Evolutionary conservation across 352 stramenopile species (phyloP), one percentile per base, ranked within the genome.

Genomic region (Hyaloperonospora arabidopsidis): DNA sequence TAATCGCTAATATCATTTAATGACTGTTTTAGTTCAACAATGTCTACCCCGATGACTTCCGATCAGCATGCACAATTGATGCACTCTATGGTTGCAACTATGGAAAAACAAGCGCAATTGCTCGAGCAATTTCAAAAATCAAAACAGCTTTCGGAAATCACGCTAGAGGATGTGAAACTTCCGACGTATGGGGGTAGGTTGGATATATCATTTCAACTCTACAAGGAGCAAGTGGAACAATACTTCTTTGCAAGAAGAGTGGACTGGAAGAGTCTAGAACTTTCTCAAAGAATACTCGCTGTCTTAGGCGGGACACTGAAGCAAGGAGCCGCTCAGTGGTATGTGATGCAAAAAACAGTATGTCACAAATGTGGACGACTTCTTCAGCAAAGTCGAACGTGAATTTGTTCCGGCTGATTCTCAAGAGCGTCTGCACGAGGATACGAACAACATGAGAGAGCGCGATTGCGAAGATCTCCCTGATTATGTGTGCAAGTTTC

Each of bases 181-280:
- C 38, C 38, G 15, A 44, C 38, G 25, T 32, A 32, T 32, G 25
- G 25, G 4, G 25, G 25, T 8, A 32, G 25, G 8, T 32, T 32
- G 25, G 15, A 44, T 4, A 15, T 22, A 44, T 44, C 38, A 11
- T 44, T 44, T 15, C n/a, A 22, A 8, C 38, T 44, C 38, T 38
- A 45, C 38, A 41, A 52, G 43, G 17, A 43, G 10, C 54, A 49
- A 56, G 45, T 55, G 32, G 21, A 32, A 21, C 52, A 58, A 17
- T 58, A 58, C 22, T 46, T 59, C 45, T 52, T 52, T 43, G 52
- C 52, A 43, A 59, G 47, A 40, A 34, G 35, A 29, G 29, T 59
- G 29, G 14, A 47, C 22, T 48, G 45, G 23, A 59, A 52, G 45
- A 36, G 18, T 53, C 51, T 28, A 48, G 22, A 19, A 8, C 7